Conservation (phyloP, 306 rosid species). For the Heteromeles arbutifolia region DNA sequence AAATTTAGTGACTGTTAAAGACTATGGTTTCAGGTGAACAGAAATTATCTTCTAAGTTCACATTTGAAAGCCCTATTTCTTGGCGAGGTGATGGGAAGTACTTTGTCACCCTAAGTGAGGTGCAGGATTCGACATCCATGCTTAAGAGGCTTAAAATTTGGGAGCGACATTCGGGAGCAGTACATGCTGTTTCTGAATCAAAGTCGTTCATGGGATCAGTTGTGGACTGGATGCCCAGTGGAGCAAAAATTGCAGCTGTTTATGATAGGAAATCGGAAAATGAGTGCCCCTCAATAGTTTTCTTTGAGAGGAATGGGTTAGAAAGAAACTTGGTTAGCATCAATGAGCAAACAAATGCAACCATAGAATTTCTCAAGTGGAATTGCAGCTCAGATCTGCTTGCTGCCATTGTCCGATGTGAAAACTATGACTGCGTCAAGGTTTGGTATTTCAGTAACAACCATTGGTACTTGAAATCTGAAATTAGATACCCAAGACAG, state of each 20-base stretch:
- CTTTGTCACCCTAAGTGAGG: slow-evolving; percentile 57
- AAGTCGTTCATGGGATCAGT: slow-evolving; percentile 53
- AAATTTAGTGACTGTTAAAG: neutral
- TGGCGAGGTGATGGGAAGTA: slow-evolving; percentile 98
- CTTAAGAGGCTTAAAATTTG: slow-evolving; percentile 69
- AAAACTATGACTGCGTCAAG: slow-evolving; percentile 59
- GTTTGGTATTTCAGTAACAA: slow-evolving; percentile 87
- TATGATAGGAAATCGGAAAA: slow-evolving; percentile 52
- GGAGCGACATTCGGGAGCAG: slow-evolving; percentile 76
- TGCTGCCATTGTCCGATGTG: slow-evolving; percentile 73
- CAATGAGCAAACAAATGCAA: slow-evolving; percentile 45
- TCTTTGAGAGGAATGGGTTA: slow-evolving; percentile 89
- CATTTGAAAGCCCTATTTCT: slow-evolving; percentile 37
- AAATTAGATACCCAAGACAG: slow-evolving; percentile 60
- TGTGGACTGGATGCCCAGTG: slow-evolving; percentile 98
- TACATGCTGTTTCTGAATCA: slow-evolving; percentile 68
- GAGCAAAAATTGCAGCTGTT: slow-evolving; percentile 87
- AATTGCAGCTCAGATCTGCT: slow-evolving; percentile 98
- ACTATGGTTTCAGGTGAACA: slow-evolving; percentile 54
- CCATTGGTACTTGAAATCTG: slow-evolving; percentile 86
- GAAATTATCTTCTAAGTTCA: slow-evolving; percentile 4
- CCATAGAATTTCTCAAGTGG: slow-evolving; percentile 66
- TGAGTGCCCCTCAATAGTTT: slow-evolving; percentile 62
- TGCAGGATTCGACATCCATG: slow-evolving; percentile 19
- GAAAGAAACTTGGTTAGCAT: slow-evolving; percentile 72